Evolutionary conservation across 2,329 filamentous ascomycete species (phyloP), one percentile per base, ranked within the genome.

Genomic region (Aspergillus ochraceus): DNA sequence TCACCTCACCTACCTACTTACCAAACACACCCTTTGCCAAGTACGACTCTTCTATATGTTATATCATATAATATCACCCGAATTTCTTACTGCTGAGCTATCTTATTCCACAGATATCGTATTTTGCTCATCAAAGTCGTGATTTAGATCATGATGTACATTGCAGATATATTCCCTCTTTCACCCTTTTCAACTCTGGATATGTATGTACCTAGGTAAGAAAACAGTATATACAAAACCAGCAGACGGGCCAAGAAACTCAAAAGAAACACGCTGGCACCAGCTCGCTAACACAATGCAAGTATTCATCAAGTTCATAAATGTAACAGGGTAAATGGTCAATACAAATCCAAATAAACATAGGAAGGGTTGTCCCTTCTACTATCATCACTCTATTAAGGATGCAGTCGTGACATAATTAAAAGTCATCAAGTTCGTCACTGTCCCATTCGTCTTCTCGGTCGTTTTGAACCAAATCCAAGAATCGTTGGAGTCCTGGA

Each of bases 401-500:
- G 39, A 19, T 52, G 46, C 42, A 50, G 49, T 57, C 42, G 49
- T 59, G 39, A 9, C 6, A 42, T 6, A 22, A 17, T 58, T 49
- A 72, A 26, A 73, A 73, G 53, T 68, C 70, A 49, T 80, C 81
- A 54, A 86, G 63, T 66, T 85, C 84, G 67, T 86, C 84, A 62
- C 82, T 85, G 62, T 86, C 83, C 84, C 84, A 86, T 59, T 80
- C 84, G 64, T 86, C 84, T 70, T 86, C 84, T 47, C 81, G 77
- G 60, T 86, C 84, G 54, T 81, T 75, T 57, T 75, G 69, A 6
- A 82, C 84, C 58, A 86, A 70, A 47, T 81, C 76, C 39, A 86
- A 64, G 63, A 86, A 86, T 29, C 81, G 73, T 66, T 83, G 80
- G 3, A 86, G 70, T 9, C 80, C 79, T 36, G 64, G 66, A 51